Percentiles rank a stretch among this genome's conserved stretches.
These are phyloP conservation scores for Solanum verrucosum DNA, from an alignment of 257 asterid species.

Conservation along the genomic window DNA sequence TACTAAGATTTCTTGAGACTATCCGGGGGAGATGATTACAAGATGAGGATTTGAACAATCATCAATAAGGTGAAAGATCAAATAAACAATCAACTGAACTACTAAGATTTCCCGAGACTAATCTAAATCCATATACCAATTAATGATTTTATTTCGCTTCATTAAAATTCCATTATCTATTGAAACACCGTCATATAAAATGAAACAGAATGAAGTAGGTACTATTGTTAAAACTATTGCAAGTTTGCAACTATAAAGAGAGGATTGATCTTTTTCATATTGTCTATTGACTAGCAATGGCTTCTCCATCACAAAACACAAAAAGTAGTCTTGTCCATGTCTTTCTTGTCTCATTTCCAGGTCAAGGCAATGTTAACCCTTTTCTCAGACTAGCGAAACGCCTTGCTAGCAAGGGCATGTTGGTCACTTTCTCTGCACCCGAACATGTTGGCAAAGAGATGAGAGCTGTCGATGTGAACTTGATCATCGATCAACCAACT, in stretches of 20 bases:
- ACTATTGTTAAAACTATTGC: not conserved
- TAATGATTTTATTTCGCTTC: not conserved
- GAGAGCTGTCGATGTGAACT: not conserved
- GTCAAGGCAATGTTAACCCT: not conserved
- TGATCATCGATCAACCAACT: not conserved
- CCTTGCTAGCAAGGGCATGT: not conserved
- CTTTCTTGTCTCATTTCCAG: not conserved
- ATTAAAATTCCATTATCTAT: rapidly evolving
- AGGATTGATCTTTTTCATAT: not conserved
- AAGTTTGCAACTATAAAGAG: not conserved
- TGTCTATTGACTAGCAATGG: not conserved
- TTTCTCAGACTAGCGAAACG: not conserved
- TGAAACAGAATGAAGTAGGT: not conserved
- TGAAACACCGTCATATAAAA: too few species aligned
- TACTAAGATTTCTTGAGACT: too few species aligned
- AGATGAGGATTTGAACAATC: too few species aligned
- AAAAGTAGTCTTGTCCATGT: not conserved
- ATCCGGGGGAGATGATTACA: too few species aligned
- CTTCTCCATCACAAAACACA: not conserved
- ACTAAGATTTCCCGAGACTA: too few species aligned
- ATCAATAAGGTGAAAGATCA: too few species aligned
- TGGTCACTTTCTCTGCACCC: not conserved
- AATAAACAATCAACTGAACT: too few species aligned
- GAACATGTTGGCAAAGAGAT: not conserved
- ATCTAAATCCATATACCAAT: not conserved